Conservation (phyloP, 768 basidiomycete genomes). For the Vishniacozyma victoriae region DNA sequence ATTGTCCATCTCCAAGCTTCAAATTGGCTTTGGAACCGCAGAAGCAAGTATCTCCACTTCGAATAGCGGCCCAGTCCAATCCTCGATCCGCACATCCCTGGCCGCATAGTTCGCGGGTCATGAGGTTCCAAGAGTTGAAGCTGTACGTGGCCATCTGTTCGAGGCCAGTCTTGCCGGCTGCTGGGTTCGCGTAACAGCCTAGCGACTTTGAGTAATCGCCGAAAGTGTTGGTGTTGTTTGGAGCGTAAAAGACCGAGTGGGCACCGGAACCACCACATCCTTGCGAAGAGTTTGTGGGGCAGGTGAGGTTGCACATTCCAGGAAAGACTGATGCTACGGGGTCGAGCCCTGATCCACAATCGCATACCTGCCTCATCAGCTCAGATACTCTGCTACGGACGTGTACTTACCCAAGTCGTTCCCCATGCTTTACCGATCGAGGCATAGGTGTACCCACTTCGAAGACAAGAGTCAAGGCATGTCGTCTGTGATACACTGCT, state of each 20-base stretch:
- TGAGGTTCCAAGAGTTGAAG: background rate
- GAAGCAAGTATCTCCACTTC: background rate
- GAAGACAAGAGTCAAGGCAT: background rate
- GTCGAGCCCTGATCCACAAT: constrained; percentile 12
- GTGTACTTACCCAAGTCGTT: background rate
- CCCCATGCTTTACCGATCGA: background rate
- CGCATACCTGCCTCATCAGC: background rate
- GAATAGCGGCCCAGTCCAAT: background rate
- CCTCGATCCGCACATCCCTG: background rate
- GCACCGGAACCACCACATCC: background rate
- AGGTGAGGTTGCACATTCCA: constrained; percentile 6
- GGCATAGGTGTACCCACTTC: background rate
- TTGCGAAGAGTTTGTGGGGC: background rate
- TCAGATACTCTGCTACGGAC: background rate
- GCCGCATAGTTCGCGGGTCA: background rate
- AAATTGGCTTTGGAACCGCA: background rate
- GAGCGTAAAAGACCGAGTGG: background rate
- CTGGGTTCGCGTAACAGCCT: background rate
- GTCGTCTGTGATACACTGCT: background rate
- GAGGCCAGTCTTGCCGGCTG: background rate
- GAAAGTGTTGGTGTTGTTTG: background rate
- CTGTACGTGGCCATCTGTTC: background rate
- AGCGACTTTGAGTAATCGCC: background rate
- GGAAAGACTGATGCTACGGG: constrained; percentile 3
- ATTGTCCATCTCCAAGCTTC: background rate